A percentile compares a stretch with the other conserved stretches of the same genome.
phyloP scores from a whole-genome alignment of 805 yeast species.

The Martiniozyma abietophila region DNA sequence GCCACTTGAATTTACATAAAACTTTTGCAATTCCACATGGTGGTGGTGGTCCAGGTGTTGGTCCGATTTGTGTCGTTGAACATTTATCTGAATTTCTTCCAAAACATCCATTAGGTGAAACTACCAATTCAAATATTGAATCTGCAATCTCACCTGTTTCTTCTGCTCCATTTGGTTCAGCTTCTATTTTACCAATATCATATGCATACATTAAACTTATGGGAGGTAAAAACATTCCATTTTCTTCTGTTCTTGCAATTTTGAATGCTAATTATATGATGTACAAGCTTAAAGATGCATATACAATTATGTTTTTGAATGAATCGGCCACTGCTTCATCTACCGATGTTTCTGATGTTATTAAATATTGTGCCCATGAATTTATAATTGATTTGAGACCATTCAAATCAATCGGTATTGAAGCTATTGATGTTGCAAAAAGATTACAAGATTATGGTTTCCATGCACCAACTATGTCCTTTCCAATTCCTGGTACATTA shows the following conservation, averaged over 20 bases:
- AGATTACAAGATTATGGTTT: constrained; percentile 96
- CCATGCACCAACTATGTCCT: constrained; percentile 98
- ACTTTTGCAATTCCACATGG: constrained; percentile 98
- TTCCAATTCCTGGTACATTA: constrained; percentile 95
- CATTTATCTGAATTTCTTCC: constrained; percentile 82
- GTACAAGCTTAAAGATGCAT: constrained; percentile 60
- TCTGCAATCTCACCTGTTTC: constrained; percentile 67
- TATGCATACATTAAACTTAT: constrained; percentile 92
- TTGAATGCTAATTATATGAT: constrained; percentile 96
- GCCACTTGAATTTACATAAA: constrained; percentile 93
- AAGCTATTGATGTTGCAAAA: constrained; percentile 95
- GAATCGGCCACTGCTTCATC: constrained; percentile 23
- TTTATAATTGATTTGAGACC: constrained; percentile 87
- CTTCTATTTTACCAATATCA: constrained; percentile 85
- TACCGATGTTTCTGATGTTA: constrained; percentile 17
- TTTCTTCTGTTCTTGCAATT: constrained; percentile 83
- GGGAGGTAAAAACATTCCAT: constrained; percentile 79
- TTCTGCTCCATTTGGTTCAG: constrained; percentile 95
- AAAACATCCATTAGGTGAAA: constrained; percentile 56
- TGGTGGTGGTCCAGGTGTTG: constrained; percentile 99
- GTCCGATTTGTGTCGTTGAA: constrained; percentile 87
- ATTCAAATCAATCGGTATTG: constrained; percentile 70
- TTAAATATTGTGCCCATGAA: constrained; percentile 90
- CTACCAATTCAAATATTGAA: constrained; percentile 30
- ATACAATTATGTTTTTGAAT: constrained; percentile 67